Percentiles rank a stretch among this genome's conserved stretches.
Evolutionary conservation across 306 rosid genomes (phyloP).

Genomic region (Abrus precatorius): DNA sequence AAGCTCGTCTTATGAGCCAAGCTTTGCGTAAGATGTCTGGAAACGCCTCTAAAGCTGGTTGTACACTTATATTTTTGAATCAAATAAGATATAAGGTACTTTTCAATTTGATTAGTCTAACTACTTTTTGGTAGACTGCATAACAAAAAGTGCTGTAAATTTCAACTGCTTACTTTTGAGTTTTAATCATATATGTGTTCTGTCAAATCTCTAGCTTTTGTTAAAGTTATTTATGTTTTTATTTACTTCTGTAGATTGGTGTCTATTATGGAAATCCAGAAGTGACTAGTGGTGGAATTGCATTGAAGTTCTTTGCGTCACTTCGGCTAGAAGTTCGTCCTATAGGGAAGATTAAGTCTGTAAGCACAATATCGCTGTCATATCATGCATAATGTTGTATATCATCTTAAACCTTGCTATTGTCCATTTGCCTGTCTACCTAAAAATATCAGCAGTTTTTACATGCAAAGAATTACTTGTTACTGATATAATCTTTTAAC

Average conservation of each 20-base stretch:
- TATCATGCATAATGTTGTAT: slow-evolving; percentile 30
- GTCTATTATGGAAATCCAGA: slow-evolving; percentile 98
- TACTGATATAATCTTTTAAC: slow-evolving; percentile 24
- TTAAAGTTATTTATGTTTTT: slow-evolving; percentile 42
- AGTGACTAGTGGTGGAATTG: slow-evolving; percentile 99
- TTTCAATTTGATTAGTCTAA: slow-evolving; percentile 35
- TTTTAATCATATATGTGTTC: slow-evolving; percentile 25
- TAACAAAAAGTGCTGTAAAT: neutral
- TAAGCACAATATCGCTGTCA: slow-evolving; percentile 63
- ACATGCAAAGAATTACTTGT: slow-evolving; percentile 8
- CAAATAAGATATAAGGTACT: slow-evolving; percentile 98
- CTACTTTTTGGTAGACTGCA: slow-evolving; percentile 20
- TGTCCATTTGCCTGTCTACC: slow-evolving; percentile 6
- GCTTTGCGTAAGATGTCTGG: slow-evolving; percentile 99
- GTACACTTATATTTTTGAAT: slow-evolving; percentile 92
- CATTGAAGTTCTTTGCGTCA: slow-evolving; percentile 97
- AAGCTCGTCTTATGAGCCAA: slow-evolving; percentile 99
- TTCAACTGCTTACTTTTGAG: slow-evolving; percentile 16
- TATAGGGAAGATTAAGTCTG: slow-evolving; percentile 97
- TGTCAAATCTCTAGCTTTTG: slow-evolving; percentile 16
- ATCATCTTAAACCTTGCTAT: slow-evolving; percentile 28
- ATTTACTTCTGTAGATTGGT: slow-evolving; percentile 77
- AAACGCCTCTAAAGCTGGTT: slow-evolving; percentile 99
- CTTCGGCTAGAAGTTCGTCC: slow-evolving; percentile 94
- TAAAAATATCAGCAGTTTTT: slow-evolving; percentile 21